Base-by-base conservation (phyloP, 2,329 filamentous ascomycete genomes). In the Monilinia polystroma region DNA sequence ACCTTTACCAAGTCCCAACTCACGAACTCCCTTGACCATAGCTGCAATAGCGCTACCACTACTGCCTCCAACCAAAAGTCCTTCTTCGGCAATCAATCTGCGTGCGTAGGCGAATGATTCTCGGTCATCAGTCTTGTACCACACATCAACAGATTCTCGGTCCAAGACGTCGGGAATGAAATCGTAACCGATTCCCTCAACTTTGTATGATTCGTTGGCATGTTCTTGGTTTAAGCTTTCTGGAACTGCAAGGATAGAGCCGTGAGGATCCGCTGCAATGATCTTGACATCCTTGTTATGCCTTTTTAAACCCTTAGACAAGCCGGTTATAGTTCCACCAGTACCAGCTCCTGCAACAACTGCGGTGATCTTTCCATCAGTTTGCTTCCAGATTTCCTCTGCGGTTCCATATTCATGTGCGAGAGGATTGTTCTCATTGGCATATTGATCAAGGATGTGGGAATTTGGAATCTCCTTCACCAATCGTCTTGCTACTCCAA, bases 161-260 rank as follows among this genome's bases (percentile, higher is more conserved):
- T 95, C 88, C 66, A 99, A 83, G 6, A 99, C 96, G 32, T 98
- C 92, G 8, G 96, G 95, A 68, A 99, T 90, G 78, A 99, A 99
- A 78, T 99, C 95, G 78, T 99, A 99, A 26, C 95, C 95, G 74
- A 99, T 99, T 54, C 95, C 95, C 81, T 99, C 95, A 0, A 99
- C 95, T 81, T 99, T 98, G 83, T 99, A 99, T 1, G 89, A 83
- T 78, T 92, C 88, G 75, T 97, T 94, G 68, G 86, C 85, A 76
- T 89, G 86, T 70, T 91, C 89, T 58, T 91, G 83, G 78, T 99
- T 99, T 72, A 99, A 81, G 7, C 79, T 75, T 72, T 90, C 87
- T 2, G 95, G 95, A 43, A 96, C 75, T 12, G 95, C 95, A 59
- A 99, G 84, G 72, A 98, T 93, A 67, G 92, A 97, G 63, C 95